These are phyloP conservation scores for Stagonosporopsis vannaccii DNA, from an alignment of 2,329 filamentous ascomycete genomes.

Conservation along the genomic window DNA sequence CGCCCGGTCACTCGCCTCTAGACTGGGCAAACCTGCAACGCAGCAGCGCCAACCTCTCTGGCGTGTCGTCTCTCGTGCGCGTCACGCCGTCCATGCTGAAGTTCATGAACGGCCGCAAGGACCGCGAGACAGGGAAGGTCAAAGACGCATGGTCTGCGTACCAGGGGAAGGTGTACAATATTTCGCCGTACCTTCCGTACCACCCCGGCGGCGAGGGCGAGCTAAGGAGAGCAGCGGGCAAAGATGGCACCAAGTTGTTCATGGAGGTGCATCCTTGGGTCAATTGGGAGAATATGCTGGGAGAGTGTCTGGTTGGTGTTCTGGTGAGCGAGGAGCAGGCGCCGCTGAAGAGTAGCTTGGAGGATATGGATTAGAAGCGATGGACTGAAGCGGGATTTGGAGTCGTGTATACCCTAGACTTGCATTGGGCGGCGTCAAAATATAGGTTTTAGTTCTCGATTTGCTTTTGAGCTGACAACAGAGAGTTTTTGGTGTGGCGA, in stretches of 20 bases:
- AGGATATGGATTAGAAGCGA: slow-evolving; percentile 66
- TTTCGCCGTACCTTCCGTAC: slow-evolving; percentile 86
- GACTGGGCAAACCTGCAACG: slow-evolving; percentile 92
- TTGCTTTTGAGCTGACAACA: not conserved
- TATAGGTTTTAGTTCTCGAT: not conserved
- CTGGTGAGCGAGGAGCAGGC: slow-evolving; percentile 63
- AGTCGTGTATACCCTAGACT: slow-evolving; percentile 27
- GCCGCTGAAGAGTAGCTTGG: slow-evolving; percentile 49
- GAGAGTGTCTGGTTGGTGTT: slow-evolving; percentile 67
- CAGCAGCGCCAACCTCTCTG: slow-evolving; percentile 62
- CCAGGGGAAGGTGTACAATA: slow-evolving; percentile 91
- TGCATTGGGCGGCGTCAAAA: slow-evolving; percentile 14
- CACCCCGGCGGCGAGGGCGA: slow-evolving; percentile 88
- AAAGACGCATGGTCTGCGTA: slow-evolving; percentile 90
- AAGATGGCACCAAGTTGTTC: slow-evolving; percentile 71
- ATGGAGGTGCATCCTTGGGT: slow-evolving; percentile 72
- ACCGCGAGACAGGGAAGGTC: slow-evolving; percentile 43
- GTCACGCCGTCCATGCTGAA: slow-evolving; percentile 85
- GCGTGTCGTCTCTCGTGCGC: slow-evolving; percentile 65
- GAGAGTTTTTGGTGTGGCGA: not conserved
- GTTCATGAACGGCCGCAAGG: slow-evolving; percentile 79
- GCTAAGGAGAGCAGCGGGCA: slow-evolving; percentile 78
- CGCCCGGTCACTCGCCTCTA: slow-evolving; percentile 91
- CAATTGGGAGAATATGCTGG: slow-evolving; percentile 72
- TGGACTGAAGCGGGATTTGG: too few species aligned